Percentiles rank a stretch among this genome's conserved stretches.
These are phyloP conservation scores for Novymonas esmeraldas DNA, from an alignment of 208 protist species.

Conservation along the genomic window DNA sequence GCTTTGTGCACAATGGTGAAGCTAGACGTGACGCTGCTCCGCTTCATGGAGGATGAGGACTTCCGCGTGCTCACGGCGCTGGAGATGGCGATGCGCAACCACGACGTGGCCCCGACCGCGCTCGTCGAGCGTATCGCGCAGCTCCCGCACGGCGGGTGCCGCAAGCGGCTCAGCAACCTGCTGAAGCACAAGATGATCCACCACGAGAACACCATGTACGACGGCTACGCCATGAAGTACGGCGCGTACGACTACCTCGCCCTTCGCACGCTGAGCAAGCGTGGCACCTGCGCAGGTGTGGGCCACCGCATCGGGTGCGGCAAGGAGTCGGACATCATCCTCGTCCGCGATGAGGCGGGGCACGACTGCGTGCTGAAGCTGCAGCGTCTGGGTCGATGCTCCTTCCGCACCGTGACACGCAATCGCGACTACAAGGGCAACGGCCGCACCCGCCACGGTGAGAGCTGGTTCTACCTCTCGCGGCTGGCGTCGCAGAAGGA, in stretches of 20 bases:
- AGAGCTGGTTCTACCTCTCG: slow-evolving; percentile 99
- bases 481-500: slow-evolving; percentile 98
- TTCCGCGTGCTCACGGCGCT: slow-evolving; percentile 92
- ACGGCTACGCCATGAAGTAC: slow-evolving; percentile 99
- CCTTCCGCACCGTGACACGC: slow-evolving; percentile 96
- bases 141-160: slow-evolving; percentile 93
- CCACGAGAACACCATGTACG: slow-evolving; percentile 95
- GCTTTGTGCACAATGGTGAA: slow-evolving; percentile 76
- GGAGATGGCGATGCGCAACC: slow-evolving; percentile 99
- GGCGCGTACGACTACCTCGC: slow-evolving; percentile 99
- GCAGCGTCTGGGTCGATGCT: slow-evolving; percentile 97
- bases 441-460: slow-evolving; percentile 76
- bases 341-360: slow-evolving; percentile 85
- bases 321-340: slow-evolving; percentile 99
- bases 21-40: slow-evolving; percentile 83
- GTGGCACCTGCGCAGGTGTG: slow-evolving; percentile 89
- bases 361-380: slow-evolving; percentile 93
- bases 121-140: slow-evolving; percentile 96
- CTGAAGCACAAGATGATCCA: slow-evolving; percentile 95
- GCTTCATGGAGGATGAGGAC: slow-evolving; percentile 91
- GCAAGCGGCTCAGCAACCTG: slow-evolving; percentile 89
- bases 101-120: slow-evolving; percentile 96
- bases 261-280: slow-evolving; percentile 94
- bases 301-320: slow-evolving; percentile 98
- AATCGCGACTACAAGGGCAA: slow-evolving; percentile 97